Evolutionary conservation across 1,139 yeast species (phyloP).

Genomic region (Blastobotrys ciferrii): DNA sequence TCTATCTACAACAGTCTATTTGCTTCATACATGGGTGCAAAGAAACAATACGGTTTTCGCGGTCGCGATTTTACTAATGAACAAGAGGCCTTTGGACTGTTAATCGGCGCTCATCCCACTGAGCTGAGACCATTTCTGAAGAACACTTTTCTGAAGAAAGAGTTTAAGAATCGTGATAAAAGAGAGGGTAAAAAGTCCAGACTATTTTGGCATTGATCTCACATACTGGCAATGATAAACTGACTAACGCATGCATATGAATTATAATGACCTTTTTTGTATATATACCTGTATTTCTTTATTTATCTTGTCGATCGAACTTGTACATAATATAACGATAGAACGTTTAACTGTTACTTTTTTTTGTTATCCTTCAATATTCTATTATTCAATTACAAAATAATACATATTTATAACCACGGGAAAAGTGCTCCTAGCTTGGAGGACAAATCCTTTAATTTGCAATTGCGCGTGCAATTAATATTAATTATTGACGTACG

Average conservation of each 20-base stretch:
- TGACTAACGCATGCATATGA: background rate
- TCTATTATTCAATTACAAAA: too few species aligned
- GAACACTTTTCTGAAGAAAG: background rate
- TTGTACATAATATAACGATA: background rate
- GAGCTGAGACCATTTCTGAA: conserved; percentile 6
- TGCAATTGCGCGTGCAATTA: too few species aligned
- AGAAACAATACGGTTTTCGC: conserved; percentile 8
- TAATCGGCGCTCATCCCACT: conserved; percentile 12
- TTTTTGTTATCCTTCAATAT: too few species aligned
- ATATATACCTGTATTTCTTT: background rate
- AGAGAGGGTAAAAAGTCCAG: background rate
- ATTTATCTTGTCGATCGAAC: background rate
- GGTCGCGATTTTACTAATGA: conserved; percentile 11
- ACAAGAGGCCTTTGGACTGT: conserved; percentile 14
- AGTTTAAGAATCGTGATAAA: conserved; percentile 3
- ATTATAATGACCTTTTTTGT: background rate
- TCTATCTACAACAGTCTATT: conserved; percentile 12
- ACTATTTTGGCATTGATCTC: background rate
- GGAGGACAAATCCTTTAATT: too few species aligned
- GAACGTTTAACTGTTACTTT: too few species aligned
- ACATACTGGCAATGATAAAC: background rate
- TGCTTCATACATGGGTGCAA: conserved; percentile 11
- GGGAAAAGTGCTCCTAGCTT: too few species aligned
- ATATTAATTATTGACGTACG: too few species aligned
- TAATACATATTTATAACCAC: too few species aligned